Conservation (phyloP, 768 basidiomycete genomes). For the Leccinum olivaceopallidum region DNA sequence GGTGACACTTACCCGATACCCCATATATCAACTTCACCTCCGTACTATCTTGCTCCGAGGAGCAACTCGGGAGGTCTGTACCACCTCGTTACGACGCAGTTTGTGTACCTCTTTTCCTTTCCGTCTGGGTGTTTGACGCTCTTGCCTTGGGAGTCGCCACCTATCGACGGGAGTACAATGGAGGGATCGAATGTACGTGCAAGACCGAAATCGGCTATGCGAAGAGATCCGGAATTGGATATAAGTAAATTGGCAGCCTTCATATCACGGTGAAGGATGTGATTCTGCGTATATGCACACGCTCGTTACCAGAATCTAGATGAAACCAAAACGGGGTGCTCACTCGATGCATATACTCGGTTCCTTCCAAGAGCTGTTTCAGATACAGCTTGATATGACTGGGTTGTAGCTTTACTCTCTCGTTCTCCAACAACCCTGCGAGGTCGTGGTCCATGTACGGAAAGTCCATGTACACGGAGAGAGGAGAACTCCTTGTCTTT, state of each 20-base stretch:
- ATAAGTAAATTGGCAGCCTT: slow-evolving; percentile 98
- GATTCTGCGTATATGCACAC: slow-evolving; percentile 58
- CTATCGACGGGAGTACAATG: slow-evolving; percentile 33
- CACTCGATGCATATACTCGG: slow-evolving; percentile 94
- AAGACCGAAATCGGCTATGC: slow-evolving; percentile 96
- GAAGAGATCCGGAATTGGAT: slow-evolving; percentile 77
- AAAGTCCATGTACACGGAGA: slow-evolving; percentile 97
- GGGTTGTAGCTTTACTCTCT: slow-evolving; percentile 76
- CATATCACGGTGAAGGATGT: slow-evolving; percentile 98
- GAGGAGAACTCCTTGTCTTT: slow-evolving; percentile 61
- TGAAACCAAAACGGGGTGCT: slow-evolving; percentile 30
- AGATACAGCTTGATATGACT: slow-evolving; percentile 95
- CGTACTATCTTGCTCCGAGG: slow-evolving; percentile 86
- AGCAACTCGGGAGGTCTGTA: slow-evolving; percentile 93
- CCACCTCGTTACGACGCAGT: slow-evolving; percentile 94
- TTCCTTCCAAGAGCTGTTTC: slow-evolving; percentile 94
- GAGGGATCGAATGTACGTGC: slow-evolving; percentile 76
- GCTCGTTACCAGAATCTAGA: slow-evolving; percentile 7
- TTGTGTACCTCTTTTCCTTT: slow-evolving; percentile 80
- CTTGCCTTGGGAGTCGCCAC: slow-evolving; percentile 21
- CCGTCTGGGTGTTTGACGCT: slow-evolving; percentile 40
- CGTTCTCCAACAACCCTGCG: slow-evolving; percentile 91
- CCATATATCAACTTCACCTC: slow-evolving; percentile 97
- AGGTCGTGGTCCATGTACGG: slow-evolving; percentile 99
- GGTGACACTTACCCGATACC: slow-evolving; percentile 75